phyloP scores from a whole-genome alignment of 164 flowering plant species.

The Cinnamomum micranthum region DNA sequence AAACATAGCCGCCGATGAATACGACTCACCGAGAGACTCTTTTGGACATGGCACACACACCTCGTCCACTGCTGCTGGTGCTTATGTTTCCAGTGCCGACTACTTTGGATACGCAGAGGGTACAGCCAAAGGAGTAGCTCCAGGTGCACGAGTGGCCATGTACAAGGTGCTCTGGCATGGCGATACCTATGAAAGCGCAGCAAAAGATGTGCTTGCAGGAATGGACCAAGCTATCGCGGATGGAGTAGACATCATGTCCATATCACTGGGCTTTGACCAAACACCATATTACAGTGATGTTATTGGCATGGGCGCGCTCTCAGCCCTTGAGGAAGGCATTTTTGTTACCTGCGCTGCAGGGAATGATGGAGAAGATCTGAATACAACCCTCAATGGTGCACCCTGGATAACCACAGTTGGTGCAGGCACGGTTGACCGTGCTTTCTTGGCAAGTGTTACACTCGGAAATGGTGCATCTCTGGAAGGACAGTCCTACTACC shows the following conservation, averaged over 20 bases:
- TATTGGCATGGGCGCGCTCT: constrained; percentile 36
- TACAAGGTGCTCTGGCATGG: too few relatives aligned
- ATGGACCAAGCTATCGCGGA: constrained; percentile 58
- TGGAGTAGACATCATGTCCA: constrained; percentile 47
- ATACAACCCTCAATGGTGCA: constrained; percentile 24
- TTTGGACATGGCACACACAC: constrained; percentile 54
- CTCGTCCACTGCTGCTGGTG: constrained; percentile 4
- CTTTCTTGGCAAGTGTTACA: constrained; percentile 12
- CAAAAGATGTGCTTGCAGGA: constrained; percentile 26
- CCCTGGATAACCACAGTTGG: constrained; percentile 37
- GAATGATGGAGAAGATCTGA: constrained; percentile 18
- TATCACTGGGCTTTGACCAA: constrained; percentile 24
- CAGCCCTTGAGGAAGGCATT: constrained; percentile 44
- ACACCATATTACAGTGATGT: constrained; percentile 20
- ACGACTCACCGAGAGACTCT: constrained; percentile 35
- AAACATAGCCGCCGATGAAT: constrained; percentile 7
- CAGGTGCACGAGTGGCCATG: too few relatives aligned
- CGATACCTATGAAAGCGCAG: too few relatives aligned
- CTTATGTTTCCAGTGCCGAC: constrained; percentile 22
- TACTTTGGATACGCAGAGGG: constrained; percentile 39
- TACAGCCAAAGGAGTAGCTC: too few relatives aligned
- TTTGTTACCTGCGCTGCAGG: constrained; percentile 35
- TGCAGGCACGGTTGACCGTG: constrained; percentile 28
- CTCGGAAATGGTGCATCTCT: constrained; percentile 11
- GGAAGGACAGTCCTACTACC: constrained; percentile 26